phyloP scores from a whole-genome alignment of 805 yeast species.

The Millerozyma miso region DNA sequence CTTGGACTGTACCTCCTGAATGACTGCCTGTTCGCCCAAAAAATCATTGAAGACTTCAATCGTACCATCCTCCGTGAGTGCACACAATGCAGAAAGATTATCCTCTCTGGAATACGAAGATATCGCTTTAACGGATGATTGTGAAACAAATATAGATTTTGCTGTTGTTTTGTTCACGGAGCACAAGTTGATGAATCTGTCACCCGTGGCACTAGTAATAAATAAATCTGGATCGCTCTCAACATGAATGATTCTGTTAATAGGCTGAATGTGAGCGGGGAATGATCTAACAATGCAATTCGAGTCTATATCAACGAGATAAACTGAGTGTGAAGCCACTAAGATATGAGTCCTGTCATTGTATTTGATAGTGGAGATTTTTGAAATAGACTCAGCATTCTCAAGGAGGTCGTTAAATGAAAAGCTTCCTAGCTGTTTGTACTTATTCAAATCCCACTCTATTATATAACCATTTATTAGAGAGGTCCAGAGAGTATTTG shows the following conservation, averaged over 20 bases:
- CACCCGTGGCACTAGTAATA: conserved; percentile 70
- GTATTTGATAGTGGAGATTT: conserved; percentile 24
- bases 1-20: conserved; percentile 23
- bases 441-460: conserved; percentile 57
- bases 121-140: conserved; percentile 52
- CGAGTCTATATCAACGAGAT: conserved; percentile 42
- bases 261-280: conserved; percentile 76
- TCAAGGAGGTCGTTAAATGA: conserved; percentile 36
- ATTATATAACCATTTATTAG: conserved; percentile 55
- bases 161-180: conserved; percentile 44
- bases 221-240: conserved; percentile 40
- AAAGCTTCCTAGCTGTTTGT: conserved; percentile 39
- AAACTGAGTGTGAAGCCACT: conserved; percentile 64
- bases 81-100: conserved; percentile 39
- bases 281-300: conserved; percentile 44
- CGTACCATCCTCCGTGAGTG: conserved; percentile 69
- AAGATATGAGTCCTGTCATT: conserved; percentile 43
- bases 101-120: conserved; percentile 31
- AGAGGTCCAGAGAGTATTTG: conserved; percentile 51
- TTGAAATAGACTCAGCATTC: conserved; percentile 29
- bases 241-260: conserved; percentile 45
- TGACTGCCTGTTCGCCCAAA: conserved; percentile 16
- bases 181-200: conserved; percentile 75
- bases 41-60: conserved; percentile 71
- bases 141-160: conserved; percentile 61